Base-by-base conservation (phyloP, 345 rosid genomes). In the Arabidopsis suecica region DNA sequence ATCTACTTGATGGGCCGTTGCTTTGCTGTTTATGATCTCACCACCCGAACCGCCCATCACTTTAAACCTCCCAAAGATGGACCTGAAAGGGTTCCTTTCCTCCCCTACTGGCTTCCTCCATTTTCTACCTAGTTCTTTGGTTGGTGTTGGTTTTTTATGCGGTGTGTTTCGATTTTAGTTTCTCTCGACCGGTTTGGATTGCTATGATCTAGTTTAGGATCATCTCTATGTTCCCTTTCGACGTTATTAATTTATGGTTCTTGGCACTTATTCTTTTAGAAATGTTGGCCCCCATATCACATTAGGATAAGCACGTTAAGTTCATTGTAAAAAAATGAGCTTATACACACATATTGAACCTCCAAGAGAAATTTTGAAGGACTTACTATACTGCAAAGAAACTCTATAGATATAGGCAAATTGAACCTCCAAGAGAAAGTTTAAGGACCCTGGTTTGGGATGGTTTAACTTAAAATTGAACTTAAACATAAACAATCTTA, bases 1-100 rank as follows among this genome's bases (percentile, higher is more conserved):
- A 70, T 69, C 12, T 69, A 57, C 22, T 59, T 11, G 22, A 33
- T 45, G 33, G 74, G 74, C 9, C 44, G 44, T 20, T 42, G 74
- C 42, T 57, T 57, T 28, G 59, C 51, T 54, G 18, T 54, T 54
- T 54, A 54, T 7, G 9, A 54, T 13, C 18, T 55, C 18, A 55
- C 10, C 10, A 55, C 59, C 59, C 4, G 7, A 12, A 55, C 36
- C 3, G 9, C 51, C 4, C 51, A 4, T 47, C 23, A 47, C 4
- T 47, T 47, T 16, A 2, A 47, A 0, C 22, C 7, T 5, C 22
- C 51, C 20, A 45, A n/a, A n/a, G 51, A 20, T 47, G 51, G 8
- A 47, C 51, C 51, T 5, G n/a, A n/a, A 47, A 14, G 6, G 22
- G 7, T 16, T 47, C 22, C 51, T 2, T 47, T 16, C 51, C 22